Base-by-base conservation (phyloP, 805 yeast genomes). In the Pichia kluyveri region DNA sequence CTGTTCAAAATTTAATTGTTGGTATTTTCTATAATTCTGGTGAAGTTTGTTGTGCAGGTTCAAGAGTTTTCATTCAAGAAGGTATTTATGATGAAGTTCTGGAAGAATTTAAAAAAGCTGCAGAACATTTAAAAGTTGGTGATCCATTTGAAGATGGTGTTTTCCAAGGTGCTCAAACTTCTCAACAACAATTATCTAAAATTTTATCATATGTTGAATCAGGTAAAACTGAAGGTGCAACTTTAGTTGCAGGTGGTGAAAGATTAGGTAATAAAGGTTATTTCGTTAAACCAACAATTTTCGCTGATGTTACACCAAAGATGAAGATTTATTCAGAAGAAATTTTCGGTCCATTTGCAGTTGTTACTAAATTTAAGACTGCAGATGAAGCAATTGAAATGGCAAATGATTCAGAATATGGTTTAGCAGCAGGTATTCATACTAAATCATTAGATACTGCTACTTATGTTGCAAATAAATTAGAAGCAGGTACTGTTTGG, bases 31-130 rank as follows among this genome's bases (percentile, higher is more conserved):
- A 75, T 76, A 88, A 88, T 71, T 82, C 95, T 49, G 96, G 96
- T 71, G 96, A 88, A 70, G 90, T 86, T 51, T 88, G 96, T 71
- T 84, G 91, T 70, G 91, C 96, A 28, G 93, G 95, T 65, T 88
- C 95, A 54, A 82, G 96, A 67, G 77, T 86, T 53, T 86, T 84
- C 68, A 82, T 87, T 51, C 89, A 86, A 67, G 51, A 77, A 54
- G 79, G 76, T 45, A 71, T 84, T 58, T 84, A 84, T 69, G 86
- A 83, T 55, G 72, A 75, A 56, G 75, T 87, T 57, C 67, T 84
- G 46, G 71, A 70, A 51, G 79, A 77, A 58, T 80, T 84, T 55
- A 73, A 70, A 58, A 54, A 57, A 11, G 75, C 73, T 45, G 68
- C 72, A 46, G 77, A 73, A 60, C 63, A 54, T 41, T 66, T 77